phyloP scores from a whole-genome alignment of 257 asterid genomes.

The Jacaranda copaia region DNA sequence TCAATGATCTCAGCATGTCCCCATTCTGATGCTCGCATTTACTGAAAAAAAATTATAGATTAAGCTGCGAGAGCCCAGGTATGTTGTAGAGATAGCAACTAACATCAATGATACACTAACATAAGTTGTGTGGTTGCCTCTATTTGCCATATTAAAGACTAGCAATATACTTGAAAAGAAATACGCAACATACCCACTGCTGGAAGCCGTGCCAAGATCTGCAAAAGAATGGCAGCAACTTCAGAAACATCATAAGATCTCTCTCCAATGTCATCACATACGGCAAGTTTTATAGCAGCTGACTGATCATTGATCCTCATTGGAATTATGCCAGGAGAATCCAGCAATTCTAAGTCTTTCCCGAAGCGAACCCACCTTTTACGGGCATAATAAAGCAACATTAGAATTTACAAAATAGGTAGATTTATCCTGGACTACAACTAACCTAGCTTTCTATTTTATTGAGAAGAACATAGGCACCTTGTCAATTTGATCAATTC shows the following conservation, averaged over 20 bases:
- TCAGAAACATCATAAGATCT: conserved; percentile 81
- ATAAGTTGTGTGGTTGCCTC: background rate
- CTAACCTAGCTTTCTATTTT: background rate
- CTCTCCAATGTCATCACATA: conserved; percentile 97
- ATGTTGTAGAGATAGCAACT: background rate
- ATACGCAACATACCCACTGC: conserved; percentile 62
- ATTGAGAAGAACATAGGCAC: background rate
- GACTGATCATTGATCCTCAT: conserved; percentile 94
- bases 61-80: background rate
- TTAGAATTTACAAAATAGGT: conserved; percentile 24
- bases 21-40: background rate
- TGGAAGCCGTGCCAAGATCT: conserved; percentile 79
- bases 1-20: background rate
- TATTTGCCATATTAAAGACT: background rate
- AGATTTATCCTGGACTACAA: background rate
- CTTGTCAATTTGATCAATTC: conserved; percentile 8
- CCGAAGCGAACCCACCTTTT: conserved; percentile 96
- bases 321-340: conserved; percentile 95
- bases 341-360: conserved; percentile 81
- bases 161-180: background rate
- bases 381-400: conserved; percentile 25
- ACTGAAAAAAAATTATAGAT: background rate
- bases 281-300: conserved; percentile 92
- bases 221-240: conserved; percentile 92
- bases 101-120: background rate